These are phyloP conservation scores for Coniochaeta prunicola DNA, from an alignment of 2,329 filamentous ascomycete genomes.

Conservation along the genomic window DNA sequence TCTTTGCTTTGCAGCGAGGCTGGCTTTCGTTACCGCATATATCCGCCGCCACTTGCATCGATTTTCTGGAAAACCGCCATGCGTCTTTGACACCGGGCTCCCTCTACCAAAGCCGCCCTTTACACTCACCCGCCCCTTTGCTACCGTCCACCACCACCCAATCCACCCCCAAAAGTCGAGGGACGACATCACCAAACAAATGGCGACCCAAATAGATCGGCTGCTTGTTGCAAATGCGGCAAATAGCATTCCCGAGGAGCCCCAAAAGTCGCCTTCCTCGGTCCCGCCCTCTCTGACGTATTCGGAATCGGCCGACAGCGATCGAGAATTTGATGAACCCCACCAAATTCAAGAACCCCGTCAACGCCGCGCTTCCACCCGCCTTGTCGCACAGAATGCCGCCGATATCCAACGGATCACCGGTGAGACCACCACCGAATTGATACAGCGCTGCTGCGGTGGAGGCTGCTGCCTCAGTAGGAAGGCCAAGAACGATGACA, in stretches of 20 bases:
- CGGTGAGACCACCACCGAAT: conserved; percentile 53
- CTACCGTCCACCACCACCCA: background rate
- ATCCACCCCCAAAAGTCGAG: conserved; percentile 16
- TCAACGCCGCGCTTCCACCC: conserved; percentile 60
- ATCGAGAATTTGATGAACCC: conserved; percentile 42
- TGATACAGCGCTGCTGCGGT: conserved; percentile 57
- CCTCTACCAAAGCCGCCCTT: background rate
- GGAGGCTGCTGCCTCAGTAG: conserved; percentile 55
- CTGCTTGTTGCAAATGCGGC: conserved; percentile 30
- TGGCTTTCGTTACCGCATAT: background rate
- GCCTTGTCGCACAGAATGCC: conserved; percentile 56
- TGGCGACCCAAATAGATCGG: conserved; percentile 29
- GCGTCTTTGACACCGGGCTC: background rate
- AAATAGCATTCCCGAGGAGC: conserved; percentile 37
- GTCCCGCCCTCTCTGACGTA: conserved; percentile 56
- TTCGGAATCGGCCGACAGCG: conserved; percentile 50
- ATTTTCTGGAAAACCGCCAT: background rate
- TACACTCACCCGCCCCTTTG: background rate
- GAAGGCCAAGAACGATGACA: conserved; percentile 29
- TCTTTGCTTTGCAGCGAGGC: background rate
- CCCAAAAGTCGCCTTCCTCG: conserved; percentile 32
- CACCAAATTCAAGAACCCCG: conserved; percentile 36
- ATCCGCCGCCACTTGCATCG: background rate
- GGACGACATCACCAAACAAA: conserved; percentile 15
- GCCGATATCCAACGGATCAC: conserved; percentile 57